Evolutionary conservation across 1,284 basidiomycete species (phyloP), one percentile per base, ranked within the genome.

Genomic region (Moesziomyces parantarcticus): DNA sequence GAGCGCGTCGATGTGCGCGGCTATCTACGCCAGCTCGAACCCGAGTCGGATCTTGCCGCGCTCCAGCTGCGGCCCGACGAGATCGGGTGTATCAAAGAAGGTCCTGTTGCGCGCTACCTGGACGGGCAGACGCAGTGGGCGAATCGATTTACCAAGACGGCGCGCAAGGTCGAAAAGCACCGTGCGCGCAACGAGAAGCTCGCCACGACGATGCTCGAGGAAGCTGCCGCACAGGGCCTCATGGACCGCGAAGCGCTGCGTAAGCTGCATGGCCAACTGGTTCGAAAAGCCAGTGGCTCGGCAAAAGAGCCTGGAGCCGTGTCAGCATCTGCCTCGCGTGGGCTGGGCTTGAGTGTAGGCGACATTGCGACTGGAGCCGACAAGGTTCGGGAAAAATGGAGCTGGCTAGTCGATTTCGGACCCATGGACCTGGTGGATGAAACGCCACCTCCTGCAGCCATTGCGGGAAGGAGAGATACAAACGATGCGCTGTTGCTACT

Each of bases 1-100:
- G 94, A 98, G 84, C 89, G 96, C 13, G 90, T 98, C 21, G 90
- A 91, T 20, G 90, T 90, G 5, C 87, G 87, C 22, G 96, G 96
- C 8, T 84, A 89, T 8, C 87, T 93, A 18, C 89, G 94, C 11
- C 88, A 91, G 0, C 87, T 99, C 69, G 94, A 97, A 79, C 86
- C 89, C 0, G 87, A 88, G 62, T 83, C 86, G 1, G 88, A 91
- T 47, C 86, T 98, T 0, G 84, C 85, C 7, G 91, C 89, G 0
- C 86, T 96, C 43, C 87, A 86, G 9, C 84, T 95, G 44, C 87
- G 88, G 0, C 83, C 86, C 0, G 89, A 91, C 22, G 85, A 89
- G 47, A 80, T 88, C 10, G 88, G 88, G 0, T 59, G 84, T 21
- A 85, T 88, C 76, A 86, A 87, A 70, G 85, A 85, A 65, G 86